phyloP scores from a whole-genome alignment of 257 asterid species.

The Scutellaria minor region DNA sequence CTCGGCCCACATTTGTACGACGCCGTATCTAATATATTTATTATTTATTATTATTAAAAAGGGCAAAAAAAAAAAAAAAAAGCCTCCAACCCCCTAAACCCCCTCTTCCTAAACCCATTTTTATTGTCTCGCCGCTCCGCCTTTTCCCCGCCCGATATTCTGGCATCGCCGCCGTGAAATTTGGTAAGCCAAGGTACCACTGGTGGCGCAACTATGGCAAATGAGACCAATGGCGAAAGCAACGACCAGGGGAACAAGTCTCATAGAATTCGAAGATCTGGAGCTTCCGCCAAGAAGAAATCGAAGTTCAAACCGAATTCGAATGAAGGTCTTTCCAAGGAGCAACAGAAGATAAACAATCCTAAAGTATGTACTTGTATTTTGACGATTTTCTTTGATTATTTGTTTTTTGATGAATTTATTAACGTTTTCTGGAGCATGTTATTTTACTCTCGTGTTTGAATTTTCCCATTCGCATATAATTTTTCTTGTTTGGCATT shows the following conservation, averaged over 20 bases:
- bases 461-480: neutral
- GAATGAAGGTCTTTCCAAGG: slow-evolving; percentile 49
- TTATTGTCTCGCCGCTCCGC: slow-evolving; percentile 29
- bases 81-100: no score
- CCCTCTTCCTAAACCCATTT: neutral
- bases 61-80: neutral
- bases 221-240: slow-evolving; percentile 34
- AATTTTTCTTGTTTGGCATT: slow-evolving; percentile 10
- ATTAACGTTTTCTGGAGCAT: neutral
- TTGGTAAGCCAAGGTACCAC: neutral
- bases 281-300: slow-evolving; percentile 84
- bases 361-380: slow-evolving; percentile 49
- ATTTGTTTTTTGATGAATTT: neutral
- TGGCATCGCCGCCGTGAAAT: slow-evolving; percentile 26
- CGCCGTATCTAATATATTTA: no score
- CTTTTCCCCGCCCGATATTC: neutral
- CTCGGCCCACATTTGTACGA: no score
- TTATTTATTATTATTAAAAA: no score
- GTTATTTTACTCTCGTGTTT: no score
- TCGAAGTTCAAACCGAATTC: slow-evolving; percentile 49
- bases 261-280: slow-evolving; percentile 70
- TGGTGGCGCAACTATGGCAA: slow-evolving; percentile 36
- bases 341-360: slow-evolving; percentile 60
- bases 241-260: slow-evolving; percentile 69
- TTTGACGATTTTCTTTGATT: neutral